phyloP scores from a whole-genome alignment of 176 grass and related monocot genomes.

The Oryza nivara region DNA sequence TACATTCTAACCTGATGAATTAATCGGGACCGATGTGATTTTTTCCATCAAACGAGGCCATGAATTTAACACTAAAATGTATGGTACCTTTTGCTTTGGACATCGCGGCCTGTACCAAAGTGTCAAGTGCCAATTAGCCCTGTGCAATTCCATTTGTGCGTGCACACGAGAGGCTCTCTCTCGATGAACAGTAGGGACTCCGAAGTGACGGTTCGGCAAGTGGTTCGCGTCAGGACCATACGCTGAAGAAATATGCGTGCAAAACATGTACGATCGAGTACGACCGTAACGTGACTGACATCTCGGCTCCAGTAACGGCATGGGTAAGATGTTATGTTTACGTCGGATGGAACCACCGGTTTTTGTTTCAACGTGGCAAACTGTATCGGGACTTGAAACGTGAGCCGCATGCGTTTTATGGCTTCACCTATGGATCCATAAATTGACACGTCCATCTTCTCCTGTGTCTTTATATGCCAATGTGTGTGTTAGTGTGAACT shows the following conservation, averaged over 20 bases:
- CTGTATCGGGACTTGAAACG: conserved; percentile 26
- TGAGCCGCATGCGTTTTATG: not conserved
- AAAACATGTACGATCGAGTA: not conserved
- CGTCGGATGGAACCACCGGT: not conserved
- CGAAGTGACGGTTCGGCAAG: not conserved
- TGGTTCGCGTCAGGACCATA: not conserved
- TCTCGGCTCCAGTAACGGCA: no score
- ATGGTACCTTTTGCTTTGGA: no score
- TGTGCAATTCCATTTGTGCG: not conserved
- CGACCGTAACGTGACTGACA: no score
- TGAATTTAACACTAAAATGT: no score
- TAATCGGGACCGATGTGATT: no score
- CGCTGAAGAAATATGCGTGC: not conserved
- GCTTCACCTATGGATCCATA: not conserved
- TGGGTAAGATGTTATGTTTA: not conserved
- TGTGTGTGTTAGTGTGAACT: not conserved
- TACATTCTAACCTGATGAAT: no score
- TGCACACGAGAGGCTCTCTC: not conserved
- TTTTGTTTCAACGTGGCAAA: not conserved
- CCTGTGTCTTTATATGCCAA: not conserved
- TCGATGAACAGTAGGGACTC: not conserved
- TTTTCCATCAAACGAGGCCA: no score
- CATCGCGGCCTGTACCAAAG: no score
- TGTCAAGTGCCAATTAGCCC: no score
- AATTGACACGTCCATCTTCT: not conserved